Base-by-base conservation (phyloP, 768 basidiomycete species). In the Inosperma sp. region DNA sequence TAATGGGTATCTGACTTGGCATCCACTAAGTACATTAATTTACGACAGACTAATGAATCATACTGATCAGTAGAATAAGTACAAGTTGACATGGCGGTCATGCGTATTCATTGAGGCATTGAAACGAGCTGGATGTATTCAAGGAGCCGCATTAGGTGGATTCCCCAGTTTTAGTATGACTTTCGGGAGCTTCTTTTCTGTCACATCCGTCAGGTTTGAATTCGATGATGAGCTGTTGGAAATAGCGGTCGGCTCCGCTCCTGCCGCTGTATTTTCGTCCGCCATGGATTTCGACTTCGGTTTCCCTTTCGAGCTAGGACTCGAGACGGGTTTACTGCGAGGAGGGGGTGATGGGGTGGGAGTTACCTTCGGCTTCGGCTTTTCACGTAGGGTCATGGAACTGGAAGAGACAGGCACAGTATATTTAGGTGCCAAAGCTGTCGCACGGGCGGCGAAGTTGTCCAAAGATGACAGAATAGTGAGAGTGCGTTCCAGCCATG, bases 401-500 rank as follows among this genome's bases (percentile, higher is more conserved):
- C 71, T 70, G 3, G 71, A 65, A 1, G 73, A 67, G 16, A 63
- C 41, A 7, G 62, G 60, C 42, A 59, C 56, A 3, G 64, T 30
- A 3, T 57, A 16, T 21, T 59, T 57, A 5, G 61, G 49, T 22
- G 51, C 56, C 27, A 62, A 62, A 52, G 51, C 26, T 50, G 61
- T 30, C 42, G 64, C 35, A 30, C 56, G 7, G 37, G 59, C 39
- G 31, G 62, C 57, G 17, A 59, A 59, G 8, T 54, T 56, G 42
- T 79, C 77, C 1, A 86, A 60, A 0, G 72, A 62, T 0, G 69
- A 58, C 49, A 84, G 76, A 22, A 82, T 67, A 21, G 72, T 70
- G 3, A 79, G 42, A 0, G 84, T 71, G 10, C 80, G 78, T 23
- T 78, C 72, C 14, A 89, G 62, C 87, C 86, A 89, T 3, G 67